Evolutionary conservation across 208 protist genomes (phyloP).

Genomic region (Trypanosomatidae sp.): DNA sequence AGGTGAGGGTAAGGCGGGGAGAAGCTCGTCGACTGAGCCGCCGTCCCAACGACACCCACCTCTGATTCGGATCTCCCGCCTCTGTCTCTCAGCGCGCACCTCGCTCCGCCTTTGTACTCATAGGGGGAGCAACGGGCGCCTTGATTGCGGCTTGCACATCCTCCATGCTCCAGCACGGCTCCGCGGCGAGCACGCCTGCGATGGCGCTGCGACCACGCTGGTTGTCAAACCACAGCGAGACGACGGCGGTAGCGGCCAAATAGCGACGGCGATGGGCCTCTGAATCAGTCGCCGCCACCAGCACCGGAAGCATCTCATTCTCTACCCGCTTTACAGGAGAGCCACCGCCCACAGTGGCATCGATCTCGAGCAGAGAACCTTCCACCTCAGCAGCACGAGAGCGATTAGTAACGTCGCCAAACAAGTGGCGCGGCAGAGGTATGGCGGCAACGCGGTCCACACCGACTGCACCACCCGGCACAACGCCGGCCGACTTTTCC

Average conservation of each 20-base stretch:
- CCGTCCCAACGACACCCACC: background rate
- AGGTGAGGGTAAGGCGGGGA: background rate
- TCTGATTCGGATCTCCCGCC: background rate
- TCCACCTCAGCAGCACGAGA: background rate
- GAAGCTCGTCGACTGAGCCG: background rate
- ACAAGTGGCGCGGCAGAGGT: background rate
- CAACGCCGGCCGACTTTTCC: background rate
- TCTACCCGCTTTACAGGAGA: background rate
- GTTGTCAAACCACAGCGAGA: constrained; percentile 27
- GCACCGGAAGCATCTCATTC: background rate
- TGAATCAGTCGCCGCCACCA: constrained; percentile 10
- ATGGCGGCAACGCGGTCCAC: background rate
- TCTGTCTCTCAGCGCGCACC: background rate
- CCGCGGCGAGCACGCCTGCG: background rate
- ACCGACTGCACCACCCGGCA: background rate
- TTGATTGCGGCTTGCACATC: constrained; percentile 9
- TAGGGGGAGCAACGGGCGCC: background rate
- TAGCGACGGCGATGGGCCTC: constrained; percentile 20
- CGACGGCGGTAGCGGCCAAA: constrained; percentile 21
- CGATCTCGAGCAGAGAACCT: constrained; percentile 8
- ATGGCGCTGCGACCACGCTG: constrained; percentile 26
- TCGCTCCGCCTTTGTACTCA: background rate
- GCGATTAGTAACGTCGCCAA: constrained; percentile 16
- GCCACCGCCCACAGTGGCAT: background rate
- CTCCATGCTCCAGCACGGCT: constrained; percentile 10